phyloP scores from a whole-genome alignment of 768 basidiomycete species.

The Hygrophoropsis aurantiaca region DNA sequence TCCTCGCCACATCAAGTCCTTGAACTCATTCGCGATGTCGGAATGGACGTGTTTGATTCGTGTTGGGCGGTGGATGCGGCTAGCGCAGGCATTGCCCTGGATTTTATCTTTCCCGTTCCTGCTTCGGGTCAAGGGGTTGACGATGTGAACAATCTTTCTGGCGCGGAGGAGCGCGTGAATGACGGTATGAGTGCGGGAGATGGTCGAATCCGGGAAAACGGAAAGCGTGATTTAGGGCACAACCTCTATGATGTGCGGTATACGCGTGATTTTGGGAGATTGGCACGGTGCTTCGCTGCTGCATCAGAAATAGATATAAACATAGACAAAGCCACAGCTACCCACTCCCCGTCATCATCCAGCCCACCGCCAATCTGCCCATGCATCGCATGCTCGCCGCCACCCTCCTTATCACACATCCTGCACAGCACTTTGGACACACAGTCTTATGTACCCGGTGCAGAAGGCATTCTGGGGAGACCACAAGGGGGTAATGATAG shows the following conservation, averaged over 20 bases:
- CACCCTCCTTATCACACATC: slow-evolving; percentile 31
- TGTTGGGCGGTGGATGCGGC: slow-evolving; percentile 71
- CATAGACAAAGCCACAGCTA: background rate
- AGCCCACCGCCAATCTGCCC: slow-evolving; percentile 34
- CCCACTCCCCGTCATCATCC: background rate
- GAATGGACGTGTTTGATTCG: slow-evolving; percentile 76
- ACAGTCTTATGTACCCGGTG: slow-evolving; percentile 15
- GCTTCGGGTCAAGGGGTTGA: slow-evolving; percentile 1
- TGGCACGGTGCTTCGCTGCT: slow-evolving; percentile 41
- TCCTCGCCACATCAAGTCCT: slow-evolving; percentile 77
- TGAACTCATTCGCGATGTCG: slow-evolving; percentile 57
- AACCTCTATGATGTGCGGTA: slow-evolving; percentile 68
- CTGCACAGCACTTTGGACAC: slow-evolving; percentile 48
- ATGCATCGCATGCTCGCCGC: slow-evolving; percentile 59
- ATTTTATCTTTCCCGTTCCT: slow-evolving; percentile 68
- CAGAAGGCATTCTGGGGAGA: background rate
- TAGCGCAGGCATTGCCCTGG: slow-evolving; percentile 70
- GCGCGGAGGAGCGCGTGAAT: background rate
- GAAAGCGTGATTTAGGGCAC: slow-evolving; percentile 56
- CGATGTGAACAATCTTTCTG: background rate
- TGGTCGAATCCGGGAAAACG: slow-evolving; percentile 8
- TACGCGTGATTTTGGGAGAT: slow-evolving; percentile 55
- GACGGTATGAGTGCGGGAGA: background rate
- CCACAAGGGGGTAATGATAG: background rate
- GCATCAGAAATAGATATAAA: slow-evolving; percentile 6